Percentiles rank a stretch among this genome's conserved stretches.
Evolutionary conservation across 345 rosid genomes (phyloP).

Genomic region (Eucalyptus albens): DNA sequence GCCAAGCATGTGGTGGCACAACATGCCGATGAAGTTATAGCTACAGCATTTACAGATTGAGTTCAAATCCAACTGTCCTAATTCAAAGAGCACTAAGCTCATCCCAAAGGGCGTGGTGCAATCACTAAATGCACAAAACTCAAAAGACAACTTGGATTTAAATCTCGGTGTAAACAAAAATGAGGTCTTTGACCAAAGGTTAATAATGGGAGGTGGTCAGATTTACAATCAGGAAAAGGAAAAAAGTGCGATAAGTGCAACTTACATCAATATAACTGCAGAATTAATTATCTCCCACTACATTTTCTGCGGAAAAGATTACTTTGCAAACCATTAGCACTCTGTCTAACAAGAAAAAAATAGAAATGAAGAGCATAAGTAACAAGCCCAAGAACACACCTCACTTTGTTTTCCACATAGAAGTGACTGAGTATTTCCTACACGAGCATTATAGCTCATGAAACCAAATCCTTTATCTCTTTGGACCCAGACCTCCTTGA

Average conservation of each 20-base stretch:
- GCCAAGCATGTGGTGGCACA: not conserved
- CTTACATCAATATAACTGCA: not conserved
- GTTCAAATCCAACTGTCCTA: not conserved
- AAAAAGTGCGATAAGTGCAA: not conserved
- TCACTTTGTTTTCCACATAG: constrained; percentile 78
- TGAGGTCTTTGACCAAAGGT: not conserved
- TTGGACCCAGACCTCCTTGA: constrained; percentile 92
- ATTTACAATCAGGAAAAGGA: not conserved
- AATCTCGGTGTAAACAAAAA: not conserved
- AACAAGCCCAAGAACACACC: constrained; percentile 20
- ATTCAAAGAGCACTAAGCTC: not conserved
- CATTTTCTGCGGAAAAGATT: not conserved
- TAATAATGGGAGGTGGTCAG: not conserved
- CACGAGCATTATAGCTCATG: constrained; percentile 73
- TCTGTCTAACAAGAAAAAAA: too few relatives aligned
- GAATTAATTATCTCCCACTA: not conserved
- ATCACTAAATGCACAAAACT: not conserved
- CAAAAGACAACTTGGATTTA: not conserved
- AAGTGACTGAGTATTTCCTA: constrained; percentile 75
- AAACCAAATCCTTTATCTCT: constrained; percentile 96
- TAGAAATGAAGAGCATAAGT: not conserved
- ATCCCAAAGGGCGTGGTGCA: not conserved
- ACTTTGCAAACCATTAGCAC: not conserved
- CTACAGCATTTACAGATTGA: not conserved
- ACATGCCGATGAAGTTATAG: not conserved